Evolutionary conservation across 768 basidiomycete genomes (phyloP), one percentile per base, ranked within the genome.

Genomic region (Termitomyces sp.): DNA sequence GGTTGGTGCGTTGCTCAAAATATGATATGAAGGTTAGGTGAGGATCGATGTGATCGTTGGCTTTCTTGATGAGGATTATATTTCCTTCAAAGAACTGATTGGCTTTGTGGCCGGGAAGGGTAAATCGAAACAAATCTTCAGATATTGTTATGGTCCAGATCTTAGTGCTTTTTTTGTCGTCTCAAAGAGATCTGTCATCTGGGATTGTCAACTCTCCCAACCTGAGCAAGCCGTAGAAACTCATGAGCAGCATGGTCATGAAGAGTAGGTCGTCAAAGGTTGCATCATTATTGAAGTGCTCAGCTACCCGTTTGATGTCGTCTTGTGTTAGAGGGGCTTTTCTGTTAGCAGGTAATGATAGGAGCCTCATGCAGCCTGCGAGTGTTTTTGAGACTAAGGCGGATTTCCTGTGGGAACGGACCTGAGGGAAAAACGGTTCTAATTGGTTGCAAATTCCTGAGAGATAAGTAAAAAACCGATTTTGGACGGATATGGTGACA

Each of bases 371-470:
- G 53, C 58, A 64, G 1, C 73, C 73, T 0, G 27, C 16, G 0
- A 73, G 51, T 0, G 71, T 70, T 3, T 60, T 48, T 0, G 22
- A 5, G 2, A 75, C 73, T 0, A 75, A 53, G 0, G 33, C 38
- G 16, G 55, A 52, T 3, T 54, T 33, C 3, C 66, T 63, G 15
- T 46, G 32, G 0, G 11, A n/a, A 0, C 66, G 63, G 2, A 72
- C 63, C 1, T 59, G 9, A 1, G 75, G 74, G 57, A 61, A 77
- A 27, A 58, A 56, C 0, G 59, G 35, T 50, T 73, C 65, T 5
- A 76, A 66, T 43, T 67, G 62, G 31, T 65, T 66, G 53, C 66
- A 67, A 15, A 76, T 72, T 13, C 75, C 73, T 0, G 73, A 70
- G 2, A 78, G 63, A 59, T 77, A 76, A n/a, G n/a, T n/a, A n/a